These are phyloP conservation scores for Citrus unshiu DNA, from an alignment of 345 rosid species.

Conservation along the genomic window DNA sequence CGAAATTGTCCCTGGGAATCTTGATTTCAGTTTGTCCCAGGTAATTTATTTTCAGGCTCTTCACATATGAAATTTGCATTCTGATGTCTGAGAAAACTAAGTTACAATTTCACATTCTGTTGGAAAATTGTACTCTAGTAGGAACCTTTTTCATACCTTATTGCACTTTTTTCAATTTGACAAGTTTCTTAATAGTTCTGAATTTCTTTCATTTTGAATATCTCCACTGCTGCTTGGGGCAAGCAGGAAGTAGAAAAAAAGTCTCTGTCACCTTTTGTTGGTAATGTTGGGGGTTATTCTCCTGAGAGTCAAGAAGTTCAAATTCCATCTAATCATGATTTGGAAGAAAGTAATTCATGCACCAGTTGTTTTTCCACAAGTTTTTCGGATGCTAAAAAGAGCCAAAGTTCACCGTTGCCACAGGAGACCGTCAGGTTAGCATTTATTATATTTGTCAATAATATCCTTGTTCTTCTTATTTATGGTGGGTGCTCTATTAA, in stretches of 20 bases:
- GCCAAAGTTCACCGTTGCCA: conserved; percentile 29
- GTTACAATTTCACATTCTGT: neutral
- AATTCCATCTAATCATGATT: conserved; percentile 37
- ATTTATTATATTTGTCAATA: neutral
- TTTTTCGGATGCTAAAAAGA: conserved; percentile 22
- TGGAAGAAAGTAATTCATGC: conserved; percentile 27
- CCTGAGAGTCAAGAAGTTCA: conserved; percentile 35
- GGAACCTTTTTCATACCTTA: neutral
- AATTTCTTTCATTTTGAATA: neutral
- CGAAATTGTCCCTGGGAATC: conserved; percentile 23
- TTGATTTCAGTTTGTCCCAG: conserved; percentile 39
- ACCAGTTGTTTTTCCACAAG: conserved; percentile 36
- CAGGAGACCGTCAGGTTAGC: conserved; percentile 33
- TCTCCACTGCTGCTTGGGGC: neutral
- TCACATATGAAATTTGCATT: conserved; percentile 6
- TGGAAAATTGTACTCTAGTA: neutral
- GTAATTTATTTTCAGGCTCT: conserved; percentile 33
- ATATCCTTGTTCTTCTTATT: conserved; percentile 3
- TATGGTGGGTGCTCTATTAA: conserved; percentile 3
- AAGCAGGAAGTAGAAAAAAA: conserved; percentile 32
- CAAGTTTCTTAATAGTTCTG: conserved; percentile 5
- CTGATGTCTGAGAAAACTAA: neutral
- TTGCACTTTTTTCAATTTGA: neutral
- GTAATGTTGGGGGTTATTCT: conserved; percentile 22
- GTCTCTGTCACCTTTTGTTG: conserved; percentile 19